These are phyloP conservation scores for Bacterosira constricta DNA, from an alignment of 108 stramenopile genomes.

Conservation along the genomic window DNA sequence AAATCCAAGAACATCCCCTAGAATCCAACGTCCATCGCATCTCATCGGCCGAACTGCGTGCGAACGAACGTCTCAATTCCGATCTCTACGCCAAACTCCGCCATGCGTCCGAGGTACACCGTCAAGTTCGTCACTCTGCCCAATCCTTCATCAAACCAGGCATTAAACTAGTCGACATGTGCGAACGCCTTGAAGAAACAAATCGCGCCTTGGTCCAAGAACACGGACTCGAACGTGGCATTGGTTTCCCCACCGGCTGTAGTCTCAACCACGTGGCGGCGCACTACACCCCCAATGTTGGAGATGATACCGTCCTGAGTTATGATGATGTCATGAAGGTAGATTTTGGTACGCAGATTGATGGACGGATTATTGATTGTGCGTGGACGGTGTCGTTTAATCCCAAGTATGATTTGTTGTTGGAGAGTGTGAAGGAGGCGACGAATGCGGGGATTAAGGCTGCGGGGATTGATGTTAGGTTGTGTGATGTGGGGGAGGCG, in stretches of 20 bases:
- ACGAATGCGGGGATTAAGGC: constrained; percentile 92
- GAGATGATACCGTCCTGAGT: constrained; percentile 91
- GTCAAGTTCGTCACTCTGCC: constrained; percentile 95
- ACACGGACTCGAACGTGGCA: constrained; percentile 89
- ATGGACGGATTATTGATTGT: constrained; percentile 98
- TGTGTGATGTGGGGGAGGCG: constrained; percentile 96
- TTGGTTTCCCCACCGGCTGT: constrained; percentile 99
- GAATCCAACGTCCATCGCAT: constrained; percentile 86
- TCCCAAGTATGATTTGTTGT: constrained; percentile 87
- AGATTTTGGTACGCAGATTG: constrained; percentile 99
- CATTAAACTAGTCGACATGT: constrained; percentile 95
- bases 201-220: constrained; percentile 92
- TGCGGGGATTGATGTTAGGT: constrained; percentile 96
- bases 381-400: constrained; percentile 98
- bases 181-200: constrained; percentile 92
- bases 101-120: constrained; percentile 92
- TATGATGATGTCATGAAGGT: constrained; percentile 97
- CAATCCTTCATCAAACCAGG: constrained; percentile 97
- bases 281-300: constrained; percentile 97
- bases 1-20: constrained; percentile 87
- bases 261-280: constrained; percentile 98
- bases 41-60: constrained; percentile 86
- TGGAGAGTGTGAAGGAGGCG: constrained; percentile 94
- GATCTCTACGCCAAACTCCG: constrained; percentile 91
- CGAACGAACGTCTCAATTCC: constrained; percentile 78